Conservation (phyloP, 495 filamentous ascomycete species). For the Podospora didyma region DNA sequence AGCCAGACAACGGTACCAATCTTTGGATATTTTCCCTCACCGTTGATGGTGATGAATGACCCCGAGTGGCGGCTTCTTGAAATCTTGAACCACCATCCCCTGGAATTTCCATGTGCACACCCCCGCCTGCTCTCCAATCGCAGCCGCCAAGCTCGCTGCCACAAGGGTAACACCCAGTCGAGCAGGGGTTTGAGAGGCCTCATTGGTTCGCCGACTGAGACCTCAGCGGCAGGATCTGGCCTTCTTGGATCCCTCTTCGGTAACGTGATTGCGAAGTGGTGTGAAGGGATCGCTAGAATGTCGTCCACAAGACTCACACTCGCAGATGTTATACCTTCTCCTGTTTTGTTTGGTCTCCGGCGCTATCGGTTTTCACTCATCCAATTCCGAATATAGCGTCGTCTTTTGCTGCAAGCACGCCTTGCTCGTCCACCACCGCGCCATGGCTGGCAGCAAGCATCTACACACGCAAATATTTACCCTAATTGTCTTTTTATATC, state of each 20-base stretch:
- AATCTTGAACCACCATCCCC: too few relatives aligned
- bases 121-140: slow-evolving; percentile 25
- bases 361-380: too few relatives aligned
- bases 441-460: not conserved
- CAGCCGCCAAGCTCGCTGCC: slow-evolving; percentile 27
- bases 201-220: slow-evolving; percentile 34
- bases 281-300: slow-evolving; percentile 29
- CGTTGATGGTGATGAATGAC: too few relatives aligned
- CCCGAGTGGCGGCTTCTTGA: too few relatives aligned
- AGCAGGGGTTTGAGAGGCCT: slow-evolving; percentile 27
- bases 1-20: slow-evolving; percentile 3
- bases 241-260: slow-evolving; percentile 32
- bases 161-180: slow-evolving; percentile 31
- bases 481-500: not conserved
- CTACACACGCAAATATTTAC: not conserved
- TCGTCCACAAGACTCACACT: slow-evolving; percentile 3
- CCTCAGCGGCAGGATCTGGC: slow-evolving; percentile 28
- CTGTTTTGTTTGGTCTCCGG: not conserved
- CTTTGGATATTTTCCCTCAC: too few relatives aligned
- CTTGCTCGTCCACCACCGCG: not conserved
- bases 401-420: not conserved
- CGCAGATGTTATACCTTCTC: not conserved
- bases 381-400: too few relatives aligned
- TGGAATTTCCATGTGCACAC: not conserved
- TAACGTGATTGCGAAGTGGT: slow-evolving; percentile 40